Base-by-base conservation (phyloP, 495 filamentous ascomycete genomes). In the Geoglossum glabrum region DNA sequence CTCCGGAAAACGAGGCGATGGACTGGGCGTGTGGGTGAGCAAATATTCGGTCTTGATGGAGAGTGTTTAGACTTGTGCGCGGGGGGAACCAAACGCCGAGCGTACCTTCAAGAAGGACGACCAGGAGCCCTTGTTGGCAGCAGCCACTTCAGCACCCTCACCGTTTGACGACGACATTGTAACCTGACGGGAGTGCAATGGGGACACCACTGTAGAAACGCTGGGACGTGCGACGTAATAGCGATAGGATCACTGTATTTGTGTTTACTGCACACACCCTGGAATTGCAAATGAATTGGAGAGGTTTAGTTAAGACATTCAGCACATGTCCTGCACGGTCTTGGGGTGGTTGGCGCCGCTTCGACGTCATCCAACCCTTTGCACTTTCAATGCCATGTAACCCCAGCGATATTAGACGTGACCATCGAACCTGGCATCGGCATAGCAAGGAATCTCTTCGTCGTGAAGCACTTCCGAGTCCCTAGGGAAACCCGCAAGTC, bases 1-100 rank as follows among this genome's bases (percentile, higher is more conserved):
- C 92, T 64, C 93, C 92, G 71, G 87, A 95, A 75, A 96, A 97
- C 21, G 87, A 92, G 38, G 92, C 87, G 64, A 98, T 88, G 28
- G 90, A 93, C 87, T 93, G 34, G 57, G 26, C 21, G n/a, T 8
- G 21, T 25, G 25, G 21, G n/a, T 10, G n/a, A n/a, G n/a, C n/a
- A n/a, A n/a, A n/a, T n/a, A n/a, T n/a, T n/a, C 31, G 31, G 33
- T 19, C 8, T 19, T 26, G 0, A 25, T 5, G 30, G 11, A 51
- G 6, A n/a, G 27, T 17, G 0, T 21, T 56, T 8, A 13, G 21
- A 15, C 17, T 57, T n/a, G n/a, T 51, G 11, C 1, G 11, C 49
- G 25, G 15, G 19, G 57, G 25, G n/a, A 27, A 56, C 59, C 7
- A 57, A 54, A 38, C 21, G 11, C n/a, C 28, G 21, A 55, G 60